These are phyloP conservation scores for Mortierella polycephala DNA, from an alignment of 371 early-diverging fungal species.

Conservation along the genomic window DNA sequence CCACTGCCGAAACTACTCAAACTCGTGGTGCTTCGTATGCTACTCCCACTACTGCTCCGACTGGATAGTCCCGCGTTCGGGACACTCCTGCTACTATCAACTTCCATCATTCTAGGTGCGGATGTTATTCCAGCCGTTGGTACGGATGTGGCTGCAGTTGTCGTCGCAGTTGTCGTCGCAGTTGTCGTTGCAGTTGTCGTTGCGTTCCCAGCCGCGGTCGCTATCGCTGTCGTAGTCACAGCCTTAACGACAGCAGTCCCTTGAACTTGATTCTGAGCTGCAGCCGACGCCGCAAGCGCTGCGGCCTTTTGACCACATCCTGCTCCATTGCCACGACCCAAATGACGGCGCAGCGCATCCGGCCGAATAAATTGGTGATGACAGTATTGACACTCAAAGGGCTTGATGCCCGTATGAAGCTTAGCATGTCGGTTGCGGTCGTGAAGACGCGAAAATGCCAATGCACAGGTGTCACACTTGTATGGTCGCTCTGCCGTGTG, in stretches of 20 bases:
- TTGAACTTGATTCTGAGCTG: slow-evolving; percentile 10
- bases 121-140: neutral
- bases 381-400: slow-evolving; percentile 71
- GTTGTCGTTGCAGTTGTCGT: neutral
- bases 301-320: slow-evolving; percentile 52
- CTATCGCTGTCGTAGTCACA: neutral
- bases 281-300: slow-evolving; percentile 4
- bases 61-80: slow-evolving; percentile 20
- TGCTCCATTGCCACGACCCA: slow-evolving; percentile 48
- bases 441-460: slow-evolving; percentile 77
- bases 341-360: slow-evolving; percentile 78
- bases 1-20: slow-evolving; percentile 31
- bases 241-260: neutral
- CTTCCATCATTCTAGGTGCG: slow-evolving; percentile 1
- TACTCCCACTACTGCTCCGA: slow-evolving; percentile 40
- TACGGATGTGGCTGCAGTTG: neutral
- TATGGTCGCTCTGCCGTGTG: slow-evolving; percentile 82
- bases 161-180: slow-evolving; percentile 1
- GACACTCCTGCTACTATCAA: neutral
- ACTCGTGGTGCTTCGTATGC: slow-evolving; percentile 31
- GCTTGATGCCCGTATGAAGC: slow-evolving; percentile 74
- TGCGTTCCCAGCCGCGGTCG: neutral
- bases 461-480: slow-evolving; percentile 70
- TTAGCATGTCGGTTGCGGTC: slow-evolving; percentile 87
- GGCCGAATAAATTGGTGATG: slow-evolving; percentile 64